Percentiles rank a stretch among this genome's conserved stretches.
These are phyloP conservation scores for Inosperma sp. DNA, from an alignment of 768 basidiomycete genomes.

Conservation along the genomic window DNA sequence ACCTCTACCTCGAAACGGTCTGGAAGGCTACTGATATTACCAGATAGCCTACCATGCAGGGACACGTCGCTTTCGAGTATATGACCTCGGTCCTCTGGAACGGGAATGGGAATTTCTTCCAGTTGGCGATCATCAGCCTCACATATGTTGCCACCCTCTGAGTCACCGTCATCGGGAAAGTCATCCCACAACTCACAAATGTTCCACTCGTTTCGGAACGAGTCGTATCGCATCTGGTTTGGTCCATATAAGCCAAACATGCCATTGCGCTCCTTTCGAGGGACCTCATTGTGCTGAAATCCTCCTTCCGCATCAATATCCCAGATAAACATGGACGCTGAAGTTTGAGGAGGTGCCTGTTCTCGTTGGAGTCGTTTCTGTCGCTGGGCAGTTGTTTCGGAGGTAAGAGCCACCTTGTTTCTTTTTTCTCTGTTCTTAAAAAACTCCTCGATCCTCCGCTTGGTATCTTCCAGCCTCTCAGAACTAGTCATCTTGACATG, in stretches of 20 bases:
- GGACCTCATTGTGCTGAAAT: not conserved
- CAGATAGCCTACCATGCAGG: too few species aligned
- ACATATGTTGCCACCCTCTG: not conserved
- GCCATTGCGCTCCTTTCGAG: not conserved
- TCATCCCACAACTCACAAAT: conserved; percentile 6
- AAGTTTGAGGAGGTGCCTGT: not conserved
- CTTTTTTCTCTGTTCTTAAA: not conserved
- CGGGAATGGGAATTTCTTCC: not conserved
- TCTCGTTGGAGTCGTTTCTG: not conserved
- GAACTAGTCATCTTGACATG: not conserved
- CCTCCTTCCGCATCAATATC: not conserved
- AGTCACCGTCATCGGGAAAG: not conserved
- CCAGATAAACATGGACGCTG: conserved; percentile 9
- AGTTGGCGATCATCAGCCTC: not conserved
- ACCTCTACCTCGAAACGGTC: not conserved
- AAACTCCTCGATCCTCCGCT: conserved; percentile 6
- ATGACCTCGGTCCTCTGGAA: too few species aligned
- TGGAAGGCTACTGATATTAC: too few species aligned
- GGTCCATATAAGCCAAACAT: not conserved
- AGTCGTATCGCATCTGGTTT: conserved; percentile 7
- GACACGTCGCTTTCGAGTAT: too few species aligned
- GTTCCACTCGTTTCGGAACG: conserved; percentile 12
- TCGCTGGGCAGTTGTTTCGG: not conserved
- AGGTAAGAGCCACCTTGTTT: not conserved
- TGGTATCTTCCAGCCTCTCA: too few species aligned